Conservation (phyloP, 805 yeast species). For the Starmera pachycereana region DNA sequence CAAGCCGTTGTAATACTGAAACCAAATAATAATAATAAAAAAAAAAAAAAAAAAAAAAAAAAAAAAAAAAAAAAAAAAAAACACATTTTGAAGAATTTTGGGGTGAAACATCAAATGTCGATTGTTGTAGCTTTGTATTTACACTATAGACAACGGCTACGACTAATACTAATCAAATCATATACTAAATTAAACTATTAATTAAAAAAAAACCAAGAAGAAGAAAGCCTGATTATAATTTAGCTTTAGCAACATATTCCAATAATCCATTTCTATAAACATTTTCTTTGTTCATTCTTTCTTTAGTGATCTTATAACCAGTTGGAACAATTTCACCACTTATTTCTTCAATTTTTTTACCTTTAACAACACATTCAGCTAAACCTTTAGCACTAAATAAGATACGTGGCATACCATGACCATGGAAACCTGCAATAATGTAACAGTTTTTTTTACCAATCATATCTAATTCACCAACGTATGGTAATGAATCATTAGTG, state of each 20-base stretch:
- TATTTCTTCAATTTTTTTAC: conserved; percentile 7
- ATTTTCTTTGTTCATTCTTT: conserved; percentile 10
- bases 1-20: too few species aligned
- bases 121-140: too few species aligned
- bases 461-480: conserved; percentile 29
- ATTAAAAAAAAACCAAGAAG: too few species aligned
- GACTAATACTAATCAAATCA: too few species aligned
- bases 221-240: too few species aligned
- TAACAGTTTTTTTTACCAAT: conserved; percentile 21
- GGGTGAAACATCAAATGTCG: too few species aligned
- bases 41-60: too few species aligned
- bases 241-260: background rate
- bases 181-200: too few species aligned
- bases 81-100: too few species aligned
- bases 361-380: conserved; percentile 17
- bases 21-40: too few species aligned
- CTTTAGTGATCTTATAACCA: conserved; percentile 9
- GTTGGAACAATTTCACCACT: conserved; percentile 10
- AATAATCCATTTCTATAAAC: background rate
- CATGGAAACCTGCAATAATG: conserved; percentile 37
- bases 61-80: too few species aligned
- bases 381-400: conserved; percentile 29
- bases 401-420: conserved; percentile 43
- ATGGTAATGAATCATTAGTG: conserved; percentile 29
- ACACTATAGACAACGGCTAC: too few species aligned